Percentiles rank a stretch among this genome's conserved stretches.
Conservation (phyloP, 768 basidiomycete genomes). For the Galerina marginata region DNA sequence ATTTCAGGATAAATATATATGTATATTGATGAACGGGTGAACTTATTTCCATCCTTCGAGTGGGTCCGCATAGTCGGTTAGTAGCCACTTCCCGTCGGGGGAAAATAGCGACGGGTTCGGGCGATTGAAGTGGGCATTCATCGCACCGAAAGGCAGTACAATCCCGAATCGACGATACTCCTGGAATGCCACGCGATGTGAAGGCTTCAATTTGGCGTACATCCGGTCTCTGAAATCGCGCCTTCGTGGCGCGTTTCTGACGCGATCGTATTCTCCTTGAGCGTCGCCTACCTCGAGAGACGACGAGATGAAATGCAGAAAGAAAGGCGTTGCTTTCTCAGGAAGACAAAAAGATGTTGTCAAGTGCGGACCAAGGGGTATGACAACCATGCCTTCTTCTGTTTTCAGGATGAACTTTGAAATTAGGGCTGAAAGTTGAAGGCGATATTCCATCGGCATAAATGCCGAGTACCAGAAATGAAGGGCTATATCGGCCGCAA, state of each 20-base stretch:
- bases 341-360: too few relatives aligned
- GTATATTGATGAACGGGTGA: background rate
- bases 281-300: constrained; percentile 17
- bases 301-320: too few relatives aligned
- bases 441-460: constrained; percentile 38
- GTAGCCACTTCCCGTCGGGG: constrained; percentile 39
- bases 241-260: background rate
- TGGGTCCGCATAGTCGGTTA: constrained; percentile 45
- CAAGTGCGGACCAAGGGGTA: too few relatives aligned
- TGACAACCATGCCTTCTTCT: too few relatives aligned
- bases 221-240: too few relatives aligned
- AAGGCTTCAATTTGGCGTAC: constrained; percentile 44
- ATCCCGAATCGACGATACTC: constrained; percentile 48
- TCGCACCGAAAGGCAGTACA: constrained; percentile 51
- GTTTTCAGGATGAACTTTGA: constrained; percentile 11
- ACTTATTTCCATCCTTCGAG: constrained; percentile 51
- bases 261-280: constrained; percentile 25
- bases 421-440: constrained; percentile 20
- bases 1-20: background rate
- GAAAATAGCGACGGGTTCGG: constrained; percentile 36
- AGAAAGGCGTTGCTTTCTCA: too few relatives aligned
- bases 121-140: constrained; percentile 41
- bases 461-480: constrained; percentile 56
- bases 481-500: too few relatives aligned
- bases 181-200: constrained; percentile 43